Base-by-base conservation (phyloP, 768 basidiomycete species). In the Kwoniella sp. region DNA sequence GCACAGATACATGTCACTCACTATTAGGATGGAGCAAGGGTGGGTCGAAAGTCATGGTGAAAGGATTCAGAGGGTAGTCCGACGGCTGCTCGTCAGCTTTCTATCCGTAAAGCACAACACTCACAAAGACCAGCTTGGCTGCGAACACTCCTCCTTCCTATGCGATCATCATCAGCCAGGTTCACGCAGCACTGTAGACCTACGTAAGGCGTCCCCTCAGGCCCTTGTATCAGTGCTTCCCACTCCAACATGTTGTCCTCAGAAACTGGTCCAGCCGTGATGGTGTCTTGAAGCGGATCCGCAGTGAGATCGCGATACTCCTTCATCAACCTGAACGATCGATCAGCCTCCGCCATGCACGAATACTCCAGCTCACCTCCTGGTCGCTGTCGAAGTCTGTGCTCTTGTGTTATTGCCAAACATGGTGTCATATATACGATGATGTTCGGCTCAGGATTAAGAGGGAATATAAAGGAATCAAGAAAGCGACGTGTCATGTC, bases 1-100 rank as follows among this genome's bases (percentile, higher is more conserved):
- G n/a, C n/a, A n/a, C n/a, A n/a, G n/a, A n/a, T n/a, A n/a, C n/a
- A n/a, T n/a, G n/a, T n/a, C n/a, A n/a, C 90, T 81, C 71, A 95
- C 96, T 90, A 80, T 99, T 99, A 20, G 96, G 96, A 82, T 99
- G 96, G 82, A 97, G 91, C 61, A 99, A 81, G 1, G 95, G 94
- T 2, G 96, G 96, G 51, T 97, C 93, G 75, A 99, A 99, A 76
- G 87, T 92, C 96, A 99, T 98, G 84, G 93, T 97, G 88, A 98
- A 98, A 22, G 96, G 96, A 58, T 92, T 95, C 74, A 99, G 83
- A 31, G 96, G 96, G 82, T 99, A 99, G 78, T 99, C 96, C 41
- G 85, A 79, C 0, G 93, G 93, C 92, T 93, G 64, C 5, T 20
- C 34, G 29, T 58, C 41, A 65, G 63, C 51, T 30, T 5, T 30